A percentile compares a stretch with the other conserved stretches of the same genome.
These are phyloP conservation scores for Spathaspora girioi DNA, from an alignment of 805 yeast species.

Conservation along the genomic window DNA sequence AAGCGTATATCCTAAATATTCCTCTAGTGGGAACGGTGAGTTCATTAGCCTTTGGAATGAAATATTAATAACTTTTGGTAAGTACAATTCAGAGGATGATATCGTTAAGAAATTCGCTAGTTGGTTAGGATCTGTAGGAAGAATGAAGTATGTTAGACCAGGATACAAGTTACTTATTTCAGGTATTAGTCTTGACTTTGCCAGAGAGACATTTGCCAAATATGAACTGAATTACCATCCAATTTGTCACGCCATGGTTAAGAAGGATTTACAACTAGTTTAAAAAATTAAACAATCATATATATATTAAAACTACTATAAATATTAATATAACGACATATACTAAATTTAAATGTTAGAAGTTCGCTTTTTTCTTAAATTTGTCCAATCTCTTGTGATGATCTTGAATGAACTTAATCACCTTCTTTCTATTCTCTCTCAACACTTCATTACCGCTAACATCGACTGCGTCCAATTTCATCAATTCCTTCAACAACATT, in stretches of 20 bases:
- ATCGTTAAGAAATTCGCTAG: constrained; percentile 18
- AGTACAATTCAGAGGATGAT: constrained; percentile 10
- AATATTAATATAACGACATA: no score
- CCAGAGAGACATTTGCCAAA: constrained; percentile 20
- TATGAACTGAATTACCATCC: constrained; percentile 27
- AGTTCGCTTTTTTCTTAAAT: constrained; percentile 29
- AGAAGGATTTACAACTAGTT: constrained; percentile 16
- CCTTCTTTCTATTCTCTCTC: constrained; percentile 55
- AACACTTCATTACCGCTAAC: constrained; percentile 47
- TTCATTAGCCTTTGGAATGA: constrained; percentile 20
- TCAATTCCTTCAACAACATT: constrained; percentile 59
- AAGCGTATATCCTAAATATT: constrained; percentile 16
- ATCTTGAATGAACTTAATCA: constrained; percentile 57
- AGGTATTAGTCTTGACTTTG: constrained; percentile 22
- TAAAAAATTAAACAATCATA: not conserved
- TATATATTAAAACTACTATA: not conserved
- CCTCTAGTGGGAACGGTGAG: constrained; percentile 21
- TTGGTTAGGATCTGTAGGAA: constrained; percentile 33
- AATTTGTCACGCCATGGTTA: constrained; percentile 24
- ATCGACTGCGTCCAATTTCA: constrained; percentile 66
- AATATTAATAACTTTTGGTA: constrained; percentile 20
- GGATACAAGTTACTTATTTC: constrained; percentile 23
- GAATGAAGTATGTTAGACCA: constrained; percentile 36
- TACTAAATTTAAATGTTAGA: constrained; percentile 8
- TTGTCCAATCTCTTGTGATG: constrained; percentile 55